Base-by-base conservation (phyloP, 192 early-diverging fungal species). In the Coemansia sp. region DNA sequence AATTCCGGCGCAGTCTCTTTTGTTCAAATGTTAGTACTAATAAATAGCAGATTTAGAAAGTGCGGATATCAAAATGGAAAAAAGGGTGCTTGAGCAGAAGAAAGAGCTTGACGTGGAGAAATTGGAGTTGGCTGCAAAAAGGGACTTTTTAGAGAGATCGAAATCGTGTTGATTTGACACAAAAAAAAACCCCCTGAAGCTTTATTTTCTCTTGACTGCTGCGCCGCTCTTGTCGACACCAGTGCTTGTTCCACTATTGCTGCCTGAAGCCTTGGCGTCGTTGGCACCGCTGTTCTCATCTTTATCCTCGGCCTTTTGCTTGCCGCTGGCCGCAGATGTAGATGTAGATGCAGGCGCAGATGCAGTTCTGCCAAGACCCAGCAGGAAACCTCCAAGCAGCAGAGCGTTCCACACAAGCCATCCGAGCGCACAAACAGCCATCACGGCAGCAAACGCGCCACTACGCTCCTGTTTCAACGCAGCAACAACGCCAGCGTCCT, bases 351-450 rank as follows among this genome's bases (percentile, higher is more conserved):
- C 21, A 15, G 71, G 37, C 21, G 25, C 19, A 37, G 47, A 47
- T n/a, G 52, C 51, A 15, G 53, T 4, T 17, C 15, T 45, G 25
- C 48, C 19, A 9, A 45, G 21, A 6, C 60, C 41, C 57, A 41
- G 13, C 8, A 55, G 14, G 45, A 69, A 62, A 45, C 66, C 54
- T 33, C 54, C 34, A 21, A 75, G 30, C 15, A 55, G 19, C 1
- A 65, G 30, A 39, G 61, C 11, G 43, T 75, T 75, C 72, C 72
- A 75, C n/a, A 30, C 40, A 23, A 75, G 42, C 72, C 72, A 75
- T 37, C 59, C 54, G n/a, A 75, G 33, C 15, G 61, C 72, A 24
- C 46, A 51, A 13, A 44, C 46, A 0, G 55, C 66, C 72, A 75
- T 75, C 5, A 53, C 54, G 13, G 56, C 44, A 0, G 61, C 72